phyloP scores from a whole-genome alignment of 768 basidiomycete genomes.

The Trametes cingulata region DNA sequence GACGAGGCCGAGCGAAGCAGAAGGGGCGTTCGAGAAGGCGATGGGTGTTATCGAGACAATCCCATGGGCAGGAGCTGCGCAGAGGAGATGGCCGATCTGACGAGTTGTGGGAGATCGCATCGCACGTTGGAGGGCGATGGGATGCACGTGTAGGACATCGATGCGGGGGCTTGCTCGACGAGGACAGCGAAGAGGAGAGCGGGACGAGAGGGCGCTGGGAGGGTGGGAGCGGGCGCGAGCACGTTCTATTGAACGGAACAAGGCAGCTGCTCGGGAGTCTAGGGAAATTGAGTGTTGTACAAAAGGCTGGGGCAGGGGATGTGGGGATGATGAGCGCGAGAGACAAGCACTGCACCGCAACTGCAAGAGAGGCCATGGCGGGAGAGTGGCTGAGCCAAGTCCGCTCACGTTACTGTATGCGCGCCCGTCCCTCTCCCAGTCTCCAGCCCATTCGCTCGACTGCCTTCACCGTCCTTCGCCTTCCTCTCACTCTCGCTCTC shows the following conservation, averaged over 20 bases:
- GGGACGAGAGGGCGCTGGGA: not conserved
- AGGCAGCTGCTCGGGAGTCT: not conserved
- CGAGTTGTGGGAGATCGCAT: not conserved
- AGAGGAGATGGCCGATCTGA: not conserved
- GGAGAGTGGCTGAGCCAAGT: constrained; percentile 2
- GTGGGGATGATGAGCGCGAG: not conserved
- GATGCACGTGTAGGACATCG: constrained; percentile 20
- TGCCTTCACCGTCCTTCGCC: constrained; percentile 16
- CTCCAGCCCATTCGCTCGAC: constrained; percentile 12
- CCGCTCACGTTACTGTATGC: constrained; percentile 16
- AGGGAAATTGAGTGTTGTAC: not conserved
- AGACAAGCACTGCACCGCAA: no score
- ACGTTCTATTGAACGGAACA: not conserved
- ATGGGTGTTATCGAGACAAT: constrained; percentile 5
- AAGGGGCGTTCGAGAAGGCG: constrained; percentile 5
- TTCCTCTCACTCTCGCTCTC: not conserved
- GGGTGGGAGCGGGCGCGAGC: not conserved
- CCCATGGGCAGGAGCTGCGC: not conserved
- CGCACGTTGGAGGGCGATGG: constrained; percentile 19
- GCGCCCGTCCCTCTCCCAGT: not conserved
- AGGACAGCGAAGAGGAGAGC: not conserved
- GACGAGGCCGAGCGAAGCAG: not conserved
- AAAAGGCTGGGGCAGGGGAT: not conserved
- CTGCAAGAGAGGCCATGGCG: not conserved
- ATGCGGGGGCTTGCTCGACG: no score